Base-by-base conservation (phyloP, 805 yeast genomes). In the Sugiyamaella qingdaonensis region DNA sequence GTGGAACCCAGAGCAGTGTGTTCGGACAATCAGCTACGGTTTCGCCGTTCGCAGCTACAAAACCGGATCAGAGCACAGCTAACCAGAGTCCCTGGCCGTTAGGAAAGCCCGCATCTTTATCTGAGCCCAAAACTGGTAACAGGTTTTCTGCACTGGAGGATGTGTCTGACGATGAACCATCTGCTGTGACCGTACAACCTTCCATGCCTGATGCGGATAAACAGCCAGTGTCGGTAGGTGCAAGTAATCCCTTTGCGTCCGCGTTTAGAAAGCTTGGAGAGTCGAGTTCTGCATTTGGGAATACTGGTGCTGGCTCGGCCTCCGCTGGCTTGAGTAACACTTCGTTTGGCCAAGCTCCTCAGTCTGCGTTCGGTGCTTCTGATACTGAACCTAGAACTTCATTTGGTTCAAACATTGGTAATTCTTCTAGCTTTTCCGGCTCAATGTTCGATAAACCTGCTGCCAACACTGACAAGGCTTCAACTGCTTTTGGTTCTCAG, bases 291-390 rank as follows among this genome's bases (percentile, higher is more conserved):
- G 53, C 35, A n/a, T 45, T 44, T 45, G 49, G 50, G 31, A 21
- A 33, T 29, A 46, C 46, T 11, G 16, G 49, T n/a, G 8, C 16
- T 34, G 37, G 3, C 8, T 34, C 16, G n/a, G 37, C 8, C 5
- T 4, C 37, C 5, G n/a, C 37, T 34, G 37, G 37, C 8, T 34
- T 9, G 16, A 34, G 16, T 34, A 34, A 34, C 16, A 14, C 37
- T 9, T 14, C 37, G 5, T 34, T 34, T 34, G 37, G 37, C 3
- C 37, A 34, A 34, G 16, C 37, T 4, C 4, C 45, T 27, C 21
- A 48, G 29, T 46, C 57, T 35, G 45, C 56, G 10, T 54, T 51
- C 33, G 55, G 58, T 24, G 45, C 49, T 33, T 32, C 39, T 29
- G 46, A 7, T 3, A 4, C 29, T 24, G 29, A 3, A 24, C 3